These are phyloP conservation scores for Chalaropsis ovoidea DNA, from an alignment of 2,329 filamentous ascomycete species.

Conservation along the genomic window DNA sequence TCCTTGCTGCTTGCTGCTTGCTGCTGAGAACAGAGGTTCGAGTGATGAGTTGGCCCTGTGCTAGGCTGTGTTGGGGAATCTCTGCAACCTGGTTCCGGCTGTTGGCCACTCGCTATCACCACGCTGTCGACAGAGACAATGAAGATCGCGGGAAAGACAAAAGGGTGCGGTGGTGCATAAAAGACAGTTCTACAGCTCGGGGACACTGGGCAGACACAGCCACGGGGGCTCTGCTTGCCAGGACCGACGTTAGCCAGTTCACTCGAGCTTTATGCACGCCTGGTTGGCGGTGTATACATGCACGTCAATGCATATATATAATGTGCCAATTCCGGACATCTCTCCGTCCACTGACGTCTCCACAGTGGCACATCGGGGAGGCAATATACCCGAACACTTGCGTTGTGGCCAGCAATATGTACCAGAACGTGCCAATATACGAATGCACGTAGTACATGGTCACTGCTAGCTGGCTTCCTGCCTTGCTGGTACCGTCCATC, in stretches of 20 bases:
- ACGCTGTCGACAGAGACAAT: no score
- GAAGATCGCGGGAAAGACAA: no score
- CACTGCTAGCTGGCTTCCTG: not conserved
- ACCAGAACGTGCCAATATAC: not conserved
- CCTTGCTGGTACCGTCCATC: not conserved
- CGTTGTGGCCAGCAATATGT: not conserved
- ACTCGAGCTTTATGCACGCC: not conserved
- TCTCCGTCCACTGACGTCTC: not conserved
- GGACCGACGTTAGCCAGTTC: not conserved
- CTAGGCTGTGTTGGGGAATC: no score
- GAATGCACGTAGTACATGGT: not conserved
- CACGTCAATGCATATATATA: not conserved
- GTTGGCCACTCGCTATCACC: no score
- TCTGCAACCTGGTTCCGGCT: no score
- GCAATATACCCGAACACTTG: no score
- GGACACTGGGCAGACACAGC: not conserved
- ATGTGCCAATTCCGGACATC: not conserved
- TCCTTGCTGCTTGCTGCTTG: no score
- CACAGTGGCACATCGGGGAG: no score
- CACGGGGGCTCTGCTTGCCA: not conserved
- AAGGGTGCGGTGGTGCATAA: no score
- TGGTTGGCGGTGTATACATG: constrained; percentile 1
- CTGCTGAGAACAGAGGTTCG: no score
- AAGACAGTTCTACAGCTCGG: not conserved
- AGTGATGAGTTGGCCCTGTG: not conserved